Evolutionary conservation across 78 protist genomes (phyloP), one percentile per base, ranked within the genome.

Genomic region (Cavenderia fasciculata): DNA sequence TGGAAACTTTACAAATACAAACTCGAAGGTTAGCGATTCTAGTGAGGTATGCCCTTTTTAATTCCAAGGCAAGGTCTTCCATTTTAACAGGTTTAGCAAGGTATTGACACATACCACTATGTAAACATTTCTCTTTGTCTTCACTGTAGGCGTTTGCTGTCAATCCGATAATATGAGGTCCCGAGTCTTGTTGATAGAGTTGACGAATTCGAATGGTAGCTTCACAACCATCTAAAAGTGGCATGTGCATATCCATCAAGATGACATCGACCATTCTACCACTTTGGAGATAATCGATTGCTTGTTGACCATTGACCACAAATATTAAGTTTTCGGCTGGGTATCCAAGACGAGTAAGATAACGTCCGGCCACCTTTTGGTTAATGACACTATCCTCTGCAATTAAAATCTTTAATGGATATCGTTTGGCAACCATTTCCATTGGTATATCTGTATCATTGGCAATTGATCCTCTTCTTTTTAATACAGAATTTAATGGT

Each of bases 81-180:
- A 75, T 4, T 61, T 75, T 75, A 5, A 75, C 72, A 7, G 86
- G 86, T n/a, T 75, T 75, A 19, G 86, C 57, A 12, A 75, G 25
- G 59, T 75, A 75, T 46, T 75, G 70, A 47, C 86, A 75, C 89
- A 82, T 82, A 25, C 89, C 89, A 34, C 82, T 70, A 1, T 56
- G 18, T 27, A 82, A 43, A 82, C 89, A 82, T 56, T 70, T 66
- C 43, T 82, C 82, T 66, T 66, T 63, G 40, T 82, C 77, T 29
- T 63, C 89, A 25, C 34, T 52, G 54, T 46, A 82, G 7, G 66
- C 75, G 56, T 29, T 41, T n/a, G 89, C 89, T 0, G 89, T 82
- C 10, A 82, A 11, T 5, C 89, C 89, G 27, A 82, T 49, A 31
- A 82, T 82, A 31, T 75, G 86, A 46, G 72, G 70, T 31, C 72